Conservation (phyloP, 768 basidiomycete genomes). For the Sporobolomyces roseus region DNA sequence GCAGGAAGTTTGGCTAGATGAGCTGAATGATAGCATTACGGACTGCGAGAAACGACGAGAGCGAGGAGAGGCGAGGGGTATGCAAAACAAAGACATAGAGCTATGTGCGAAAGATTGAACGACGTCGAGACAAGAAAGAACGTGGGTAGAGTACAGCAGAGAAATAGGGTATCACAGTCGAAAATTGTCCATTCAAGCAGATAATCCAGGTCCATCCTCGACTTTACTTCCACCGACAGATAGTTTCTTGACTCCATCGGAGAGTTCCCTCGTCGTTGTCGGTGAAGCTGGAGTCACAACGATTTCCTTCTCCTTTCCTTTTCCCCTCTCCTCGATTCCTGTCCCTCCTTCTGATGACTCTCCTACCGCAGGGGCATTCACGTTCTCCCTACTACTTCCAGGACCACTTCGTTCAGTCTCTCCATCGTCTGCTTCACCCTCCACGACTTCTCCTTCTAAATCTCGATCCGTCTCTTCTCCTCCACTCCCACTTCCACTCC, state of each 20-base stretch:
- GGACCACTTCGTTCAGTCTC: not conserved
- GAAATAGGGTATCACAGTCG: not conserved
- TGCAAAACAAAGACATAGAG: not conserved
- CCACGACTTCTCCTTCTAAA: not conserved
- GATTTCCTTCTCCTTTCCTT: constrained; percentile 4
- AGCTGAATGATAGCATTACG: not conserved
- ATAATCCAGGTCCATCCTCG: not conserved
- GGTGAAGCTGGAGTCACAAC: too few species aligned
- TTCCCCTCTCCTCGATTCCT: constrained; percentile 1
- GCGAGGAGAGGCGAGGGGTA: not conserved
- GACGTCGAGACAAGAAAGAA: not conserved
- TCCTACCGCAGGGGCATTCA: not conserved
- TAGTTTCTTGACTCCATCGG: not conserved
- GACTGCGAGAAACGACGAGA: not conserved
- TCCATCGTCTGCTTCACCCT: not conserved
- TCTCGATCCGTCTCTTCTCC: constrained; percentile 8
- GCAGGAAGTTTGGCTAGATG: not conserved
- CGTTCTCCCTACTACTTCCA: not conserved
- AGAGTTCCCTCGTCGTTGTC: not conserved
- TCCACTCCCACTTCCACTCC: constrained; percentile 4
- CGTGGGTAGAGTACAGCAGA: not conserved
- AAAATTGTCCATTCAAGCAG: constrained; percentile 4
- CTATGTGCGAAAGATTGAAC: too few species aligned
- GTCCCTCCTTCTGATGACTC: not conserved
- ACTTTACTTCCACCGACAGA: not conserved